phyloP scores from a whole-genome alignment of 129 eudicot genomes.

The Lactuca saligna region DNA sequence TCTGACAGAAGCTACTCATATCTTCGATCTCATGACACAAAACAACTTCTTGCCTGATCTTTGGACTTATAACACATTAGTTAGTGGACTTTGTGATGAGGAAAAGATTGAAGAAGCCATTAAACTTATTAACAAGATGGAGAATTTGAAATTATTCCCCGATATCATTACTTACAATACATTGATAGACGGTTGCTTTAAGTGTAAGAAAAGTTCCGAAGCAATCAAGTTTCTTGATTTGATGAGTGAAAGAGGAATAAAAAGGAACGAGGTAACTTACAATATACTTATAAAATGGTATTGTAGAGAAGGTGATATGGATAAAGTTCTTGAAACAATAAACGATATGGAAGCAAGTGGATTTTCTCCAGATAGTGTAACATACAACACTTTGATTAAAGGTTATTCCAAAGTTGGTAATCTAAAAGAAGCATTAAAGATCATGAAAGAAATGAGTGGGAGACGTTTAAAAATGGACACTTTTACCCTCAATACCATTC shows the following conservation, averaged over 20 bases:
- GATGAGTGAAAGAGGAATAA: constrained; percentile 65
- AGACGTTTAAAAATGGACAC: constrained; percentile 76
- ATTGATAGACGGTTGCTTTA: constrained; percentile 62
- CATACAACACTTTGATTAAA: constrained; percentile 71
- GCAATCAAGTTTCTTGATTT: constrained; percentile 63
- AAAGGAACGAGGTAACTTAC: constrained; percentile 55
- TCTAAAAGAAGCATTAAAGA: constrained; percentile 51
- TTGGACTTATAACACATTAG: constrained; percentile 77
- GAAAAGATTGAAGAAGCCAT: constrained; percentile 71
- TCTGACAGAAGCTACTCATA: constrained; percentile 59
- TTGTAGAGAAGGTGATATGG: constrained; percentile 70
- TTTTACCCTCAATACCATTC: constrained; percentile 60
- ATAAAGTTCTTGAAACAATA: constrained; percentile 50
- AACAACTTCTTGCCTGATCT: constrained; percentile 60
- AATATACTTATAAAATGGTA: constrained; percentile 75
- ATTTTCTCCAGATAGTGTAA: constrained; percentile 59
- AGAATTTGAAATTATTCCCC: constrained; percentile 50
- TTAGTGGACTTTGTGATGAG: constrained; percentile 56
- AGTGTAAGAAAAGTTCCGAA: constrained; percentile 36
- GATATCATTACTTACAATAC: constrained; percentile 85
- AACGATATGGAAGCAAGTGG: constrained; percentile 59
- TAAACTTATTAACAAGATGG: constrained; percentile 54
- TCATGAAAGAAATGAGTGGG: constrained; percentile 57
- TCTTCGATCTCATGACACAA: constrained; percentile 73
- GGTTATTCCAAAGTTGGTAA: constrained; percentile 64